Evolutionary conservation across 192 early-diverging fungal genomes (phyloP).

Genomic region (Rhizoclosmatium sp.): DNA sequence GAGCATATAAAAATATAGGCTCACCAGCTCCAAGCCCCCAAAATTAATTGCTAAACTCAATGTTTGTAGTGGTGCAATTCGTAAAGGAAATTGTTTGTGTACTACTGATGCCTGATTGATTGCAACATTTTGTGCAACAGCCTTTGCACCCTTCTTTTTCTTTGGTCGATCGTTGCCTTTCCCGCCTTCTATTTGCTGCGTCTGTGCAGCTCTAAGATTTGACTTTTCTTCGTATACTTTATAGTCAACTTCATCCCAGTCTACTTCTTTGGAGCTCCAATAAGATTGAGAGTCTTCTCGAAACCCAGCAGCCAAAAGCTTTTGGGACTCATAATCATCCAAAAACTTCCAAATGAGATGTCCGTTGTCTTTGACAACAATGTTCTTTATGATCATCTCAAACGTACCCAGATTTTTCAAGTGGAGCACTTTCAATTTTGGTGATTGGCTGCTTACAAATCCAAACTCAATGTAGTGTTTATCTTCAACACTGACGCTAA

Average conservation of each 20-base stretch:
- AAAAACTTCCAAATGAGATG: slow-evolving; percentile 55
- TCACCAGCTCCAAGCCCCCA: slow-evolving; percentile 52
- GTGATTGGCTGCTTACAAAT: slow-evolving; percentile 41
- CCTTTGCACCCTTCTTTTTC: slow-evolving; percentile 25
- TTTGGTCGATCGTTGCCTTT: background rate
- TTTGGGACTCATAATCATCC: slow-evolving; percentile 47
- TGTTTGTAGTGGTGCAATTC: slow-evolving; percentile 47
- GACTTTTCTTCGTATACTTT: slow-evolving; percentile 38
- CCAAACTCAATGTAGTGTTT: slow-evolving; percentile 56
- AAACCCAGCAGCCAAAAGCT: background rate
- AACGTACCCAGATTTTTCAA: slow-evolving; percentile 57
- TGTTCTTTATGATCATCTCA: slow-evolving; percentile 53
- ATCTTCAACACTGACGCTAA: slow-evolving; percentile 22
- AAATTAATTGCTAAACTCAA: slow-evolving; percentile 40
- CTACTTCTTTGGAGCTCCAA: slow-evolving; percentile 47
- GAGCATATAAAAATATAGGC: background rate
- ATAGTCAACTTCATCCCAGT: slow-evolving; percentile 63
- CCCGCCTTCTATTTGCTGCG: background rate
- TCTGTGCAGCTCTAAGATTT: background rate
- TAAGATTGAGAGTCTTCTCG: background rate
- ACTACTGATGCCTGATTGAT: slow-evolving; percentile 5
- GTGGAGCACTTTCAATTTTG: slow-evolving; percentile 46
- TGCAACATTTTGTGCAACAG: background rate
- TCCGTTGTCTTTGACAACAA: slow-evolving; percentile 45
- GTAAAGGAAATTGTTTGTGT: slow-evolving; percentile 52